Evolutionary conservation across 2,329 filamentous ascomycete genomes (phyloP), one percentile per base, ranked within the genome.

Genomic region (Scedosporium aurantiacum): DNA sequence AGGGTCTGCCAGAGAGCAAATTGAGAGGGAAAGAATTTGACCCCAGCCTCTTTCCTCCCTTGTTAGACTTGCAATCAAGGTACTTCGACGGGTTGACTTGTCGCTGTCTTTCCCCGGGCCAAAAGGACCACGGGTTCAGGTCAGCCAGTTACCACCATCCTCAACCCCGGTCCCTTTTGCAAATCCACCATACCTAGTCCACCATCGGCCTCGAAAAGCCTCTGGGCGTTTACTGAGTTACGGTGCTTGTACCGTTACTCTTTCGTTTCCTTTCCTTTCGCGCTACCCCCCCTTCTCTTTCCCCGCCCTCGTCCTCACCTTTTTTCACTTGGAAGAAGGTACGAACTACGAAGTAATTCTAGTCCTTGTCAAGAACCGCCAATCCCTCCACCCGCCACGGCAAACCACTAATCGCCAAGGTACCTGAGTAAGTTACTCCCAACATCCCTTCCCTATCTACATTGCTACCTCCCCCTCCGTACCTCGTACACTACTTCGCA

Each of bases 71-170:
- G 27, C 58, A 60, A 60, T 60, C 45, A 55, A 58, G 56, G 56
- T n/a, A 37, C 32, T 37, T 37, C 32, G 32, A 5, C 56, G 37
- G 56, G 21, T 43, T 21, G 55, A 25, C 25, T 23, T 23, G 56
- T 58, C 37, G 28, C 56, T 58, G 25, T 28, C n/a, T 43, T 58
- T 43, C 37, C 58, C 58, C 58, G 27, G 45, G 18, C 47, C 58
- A 52, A 60, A 57, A 60, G 58, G 58, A 47, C 58, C 58, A 60
- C 58, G 45, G 28, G 45, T 60, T 18, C 58, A 60, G 45, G 32
- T 28, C 58, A 47, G 58, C 58, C 58, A 60, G 58, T 45, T 12
- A 54, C 58, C 41, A 41, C 40, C 45, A 28, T 43, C 57, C 57
- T 47, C 43, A 47, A 59, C 43, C 58, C 57, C 57, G 45, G 58